These are phyloP conservation scores for Phytophthora ramorum DNA, from an alignment of 352 stramenopile genomes.

Conservation along the genomic window DNA sequence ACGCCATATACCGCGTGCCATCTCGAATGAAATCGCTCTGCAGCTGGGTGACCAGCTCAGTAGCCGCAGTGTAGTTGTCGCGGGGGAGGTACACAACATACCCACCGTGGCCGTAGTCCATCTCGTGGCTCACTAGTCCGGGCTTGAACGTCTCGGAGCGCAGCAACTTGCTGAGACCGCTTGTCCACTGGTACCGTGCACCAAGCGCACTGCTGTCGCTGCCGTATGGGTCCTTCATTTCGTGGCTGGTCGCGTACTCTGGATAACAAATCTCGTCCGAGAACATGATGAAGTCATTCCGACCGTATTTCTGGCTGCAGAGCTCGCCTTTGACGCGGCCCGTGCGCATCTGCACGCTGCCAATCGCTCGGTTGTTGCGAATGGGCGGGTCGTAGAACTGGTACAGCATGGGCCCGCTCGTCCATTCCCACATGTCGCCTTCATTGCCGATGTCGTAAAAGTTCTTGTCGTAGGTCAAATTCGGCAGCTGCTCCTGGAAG, in stretches of 20 bases:
- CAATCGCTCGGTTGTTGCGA: constrained; percentile 68
- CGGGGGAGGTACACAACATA: constrained; percentile 76
- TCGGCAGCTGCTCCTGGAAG: constrained; percentile 74
- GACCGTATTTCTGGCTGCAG: constrained; percentile 51
- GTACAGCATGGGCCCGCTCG: constrained; percentile 63
- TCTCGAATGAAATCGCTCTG: constrained; percentile 70
- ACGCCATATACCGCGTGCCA: constrained; percentile 64
- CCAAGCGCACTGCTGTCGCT: constrained; percentile 40
- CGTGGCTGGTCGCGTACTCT: constrained; percentile 49
- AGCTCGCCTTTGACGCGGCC: constrained; percentile 61
- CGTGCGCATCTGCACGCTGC: constrained; percentile 70
- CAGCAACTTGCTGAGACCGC: constrained; percentile 46
- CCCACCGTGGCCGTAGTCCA: constrained; percentile 78
- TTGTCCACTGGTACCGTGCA: constrained; percentile 54
- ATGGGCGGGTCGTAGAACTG: constrained; percentile 75
- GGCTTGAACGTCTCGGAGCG: constrained; percentile 79
- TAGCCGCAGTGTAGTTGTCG: constrained; percentile 67
- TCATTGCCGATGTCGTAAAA: constrained; percentile 73
- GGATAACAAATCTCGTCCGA: constrained; percentile 75
- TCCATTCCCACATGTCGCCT: constrained; percentile 81
- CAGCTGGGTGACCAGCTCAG: constrained; percentile 51
- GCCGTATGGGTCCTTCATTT: constrained; percentile 63
- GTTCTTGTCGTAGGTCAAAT: constrained; percentile 64
- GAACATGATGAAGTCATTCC: constrained; percentile 75
- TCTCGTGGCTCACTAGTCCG: constrained; percentile 66